These are phyloP conservation scores for Diaporthe vexans DNA, from an alignment of 2,329 filamentous ascomycete species.

Conservation along the genomic window DNA sequence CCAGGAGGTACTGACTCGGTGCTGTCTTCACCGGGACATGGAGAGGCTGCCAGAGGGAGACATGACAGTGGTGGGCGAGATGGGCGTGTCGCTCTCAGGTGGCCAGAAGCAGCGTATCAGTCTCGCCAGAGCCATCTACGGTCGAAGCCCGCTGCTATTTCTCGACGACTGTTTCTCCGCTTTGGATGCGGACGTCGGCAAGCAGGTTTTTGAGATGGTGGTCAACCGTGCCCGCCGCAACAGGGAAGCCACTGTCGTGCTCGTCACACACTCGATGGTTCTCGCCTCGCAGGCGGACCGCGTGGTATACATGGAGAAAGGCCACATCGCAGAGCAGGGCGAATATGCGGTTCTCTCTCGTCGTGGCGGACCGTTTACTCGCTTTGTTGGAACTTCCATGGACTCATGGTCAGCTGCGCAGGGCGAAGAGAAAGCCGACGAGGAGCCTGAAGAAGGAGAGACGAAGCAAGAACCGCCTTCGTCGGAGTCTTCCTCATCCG, in stretches of 20 bases:
- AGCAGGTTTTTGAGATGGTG: constrained; percentile 41
- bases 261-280: constrained; percentile 62
- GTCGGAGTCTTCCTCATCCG: not conserved
- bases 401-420: constrained; percentile 64
- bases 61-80: constrained; percentile 43
- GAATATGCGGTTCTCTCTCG: constrained; percentile 55
- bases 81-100: constrained; percentile 44
- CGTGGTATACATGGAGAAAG: constrained; percentile 78
- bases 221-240: constrained; percentile 42
- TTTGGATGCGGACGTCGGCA: constrained; percentile 38
- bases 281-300: constrained; percentile 74
- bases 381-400: constrained; percentile 26
- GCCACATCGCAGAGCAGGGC: constrained; percentile 72
- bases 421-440: constrained; percentile 63
- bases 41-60: constrained; percentile 60
- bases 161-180: constrained; percentile 43
- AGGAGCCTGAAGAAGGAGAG: constrained; percentile 55
- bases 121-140: constrained; percentile 43
- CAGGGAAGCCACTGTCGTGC: constrained; percentile 44
- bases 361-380: constrained; percentile 20
- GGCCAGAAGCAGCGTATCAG: constrained; percentile 46
- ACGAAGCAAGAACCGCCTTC: not conserved
- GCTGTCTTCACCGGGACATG: constrained; percentile 70
- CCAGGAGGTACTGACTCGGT: constrained; percentile 73
- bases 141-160: constrained; percentile 27